A percentile compares a stretch with the other conserved stretches of the same genome.
These are phyloP conservation scores for Cucumis melo DNA, from an alignment of 306 rosid species.

Conservation along the genomic window DNA sequence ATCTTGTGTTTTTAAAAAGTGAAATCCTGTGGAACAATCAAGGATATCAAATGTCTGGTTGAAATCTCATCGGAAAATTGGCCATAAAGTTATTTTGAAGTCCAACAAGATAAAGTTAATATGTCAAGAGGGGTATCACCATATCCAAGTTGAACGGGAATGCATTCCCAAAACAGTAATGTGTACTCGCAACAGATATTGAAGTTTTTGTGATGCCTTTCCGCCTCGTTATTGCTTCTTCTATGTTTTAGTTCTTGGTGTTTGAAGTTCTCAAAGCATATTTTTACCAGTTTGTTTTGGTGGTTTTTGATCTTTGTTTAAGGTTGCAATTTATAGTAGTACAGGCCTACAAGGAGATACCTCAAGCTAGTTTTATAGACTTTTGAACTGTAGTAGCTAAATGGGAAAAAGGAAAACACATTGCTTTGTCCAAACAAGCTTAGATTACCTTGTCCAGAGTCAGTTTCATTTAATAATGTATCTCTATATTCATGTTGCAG, in stretches of 20 bases:
- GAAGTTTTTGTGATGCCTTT: not conserved
- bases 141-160: not conserved
- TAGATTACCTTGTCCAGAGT: not conserved
- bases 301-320: no score
- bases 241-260: not conserved
- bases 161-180: not conserved
- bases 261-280: not conserved
- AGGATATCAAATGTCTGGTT: no score
- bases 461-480: not conserved
- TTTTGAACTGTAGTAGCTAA: not conserved
- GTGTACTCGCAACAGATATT: not conserved
- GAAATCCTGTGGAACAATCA: no score
- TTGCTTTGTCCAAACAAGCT: not conserved
- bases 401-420: not conserved
- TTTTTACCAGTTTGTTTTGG: no score
- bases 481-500: conserved; percentile 17
- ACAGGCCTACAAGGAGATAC: not conserved
- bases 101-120: not conserved
- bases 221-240: not conserved
- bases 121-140: not conserved
- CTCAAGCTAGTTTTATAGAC: not conserved
- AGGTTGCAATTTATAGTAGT: not conserved
- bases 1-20: no score
- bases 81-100: not conserved
- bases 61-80: not conserved